phyloP scores from a whole-genome alignment of 1,284 basidiomycete genomes.

The Amylostereum areolatum region DNA sequence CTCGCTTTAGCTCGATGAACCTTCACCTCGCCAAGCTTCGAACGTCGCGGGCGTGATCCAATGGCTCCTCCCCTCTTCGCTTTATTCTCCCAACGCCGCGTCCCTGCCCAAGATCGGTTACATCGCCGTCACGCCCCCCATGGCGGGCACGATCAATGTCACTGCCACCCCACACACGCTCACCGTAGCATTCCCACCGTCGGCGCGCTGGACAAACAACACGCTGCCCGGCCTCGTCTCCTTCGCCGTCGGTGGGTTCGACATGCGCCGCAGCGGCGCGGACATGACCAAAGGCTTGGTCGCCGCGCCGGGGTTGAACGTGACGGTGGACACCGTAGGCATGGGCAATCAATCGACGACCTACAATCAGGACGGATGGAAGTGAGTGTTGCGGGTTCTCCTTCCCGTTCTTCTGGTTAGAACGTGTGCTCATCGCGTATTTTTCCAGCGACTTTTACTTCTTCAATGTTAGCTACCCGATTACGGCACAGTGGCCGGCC shows the following conservation, averaged over 20 bases:
- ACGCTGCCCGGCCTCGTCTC: not conserved
- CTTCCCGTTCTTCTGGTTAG: not conserved
- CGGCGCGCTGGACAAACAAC: not conserved
- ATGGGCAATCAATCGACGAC: not conserved
- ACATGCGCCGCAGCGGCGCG: not conserved
- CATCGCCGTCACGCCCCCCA: conserved; percentile 5
- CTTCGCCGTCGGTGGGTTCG: conserved; percentile 5
- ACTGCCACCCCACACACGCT: conserved; percentile 1
- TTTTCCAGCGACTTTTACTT: conserved; percentile 1
- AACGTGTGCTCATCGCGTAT: not conserved
- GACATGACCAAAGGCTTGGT: conserved; percentile 4
- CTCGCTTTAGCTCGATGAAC: conserved; percentile 4
- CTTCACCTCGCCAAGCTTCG: conserved; percentile 3
- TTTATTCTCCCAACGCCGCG: not conserved
- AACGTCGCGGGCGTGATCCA: conserved; percentile 4
- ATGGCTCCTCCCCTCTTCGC: conserved; percentile 4
- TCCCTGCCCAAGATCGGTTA: conserved; percentile 4
- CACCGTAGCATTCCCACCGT: conserved; percentile 2
- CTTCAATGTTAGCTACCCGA: conserved; percentile 2
- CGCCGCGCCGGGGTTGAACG: conserved; percentile 4
- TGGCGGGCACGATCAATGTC: conserved; percentile 2
- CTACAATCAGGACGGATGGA: not conserved
- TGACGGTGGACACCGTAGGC: conserved; percentile 2
- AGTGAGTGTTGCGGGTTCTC: not conserved
- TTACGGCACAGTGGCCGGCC: not conserved